A percentile compares a stretch with the other conserved stretches of the same genome.
Evolutionary conservation across 768 basidiomycete genomes (phyloP).

Genomic region (Suillus paluster): DNA sequence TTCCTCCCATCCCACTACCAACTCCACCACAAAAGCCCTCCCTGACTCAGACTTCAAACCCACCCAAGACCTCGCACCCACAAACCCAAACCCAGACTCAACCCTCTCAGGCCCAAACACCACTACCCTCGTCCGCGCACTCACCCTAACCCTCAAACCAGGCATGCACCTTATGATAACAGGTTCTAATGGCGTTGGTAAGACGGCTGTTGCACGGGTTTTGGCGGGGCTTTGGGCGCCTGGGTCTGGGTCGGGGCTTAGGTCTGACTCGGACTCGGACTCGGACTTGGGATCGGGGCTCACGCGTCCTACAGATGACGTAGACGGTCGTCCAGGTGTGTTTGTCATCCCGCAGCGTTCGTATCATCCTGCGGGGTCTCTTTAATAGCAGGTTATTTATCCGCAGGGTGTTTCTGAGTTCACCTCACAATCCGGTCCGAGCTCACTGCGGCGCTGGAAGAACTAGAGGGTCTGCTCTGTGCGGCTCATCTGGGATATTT

Average conservation of each 20-base stretch:
- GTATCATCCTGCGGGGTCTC: too few relatives aligned
- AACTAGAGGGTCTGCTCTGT: conserved; percentile 77
- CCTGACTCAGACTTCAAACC: not conserved
- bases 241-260: too few relatives aligned
- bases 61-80: conserved; percentile 2
- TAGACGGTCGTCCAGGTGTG: conserved; percentile 54
- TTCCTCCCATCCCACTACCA: not conserved
- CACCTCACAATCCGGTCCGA: not conserved
- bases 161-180: conserved; percentile 95
- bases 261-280: too few relatives aligned
- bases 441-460: conserved; percentile 50
- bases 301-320: conserved; percentile 31
- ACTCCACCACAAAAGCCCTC: not conserved
- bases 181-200: conserved; percentile 91
- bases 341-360: conserved; percentile 91
- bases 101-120: conserved; percentile 6
- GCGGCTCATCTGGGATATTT: conserved; percentile 86
- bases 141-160: conserved; percentile 62
- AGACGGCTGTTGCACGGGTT: conserved; percentile 87
- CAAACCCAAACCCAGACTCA: conserved; percentile 11
- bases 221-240: too few relatives aligned
- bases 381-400: too few relatives aligned
- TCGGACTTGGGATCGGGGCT: too few relatives aligned
- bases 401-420: too few relatives aligned
- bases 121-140: conserved; percentile 64